Conservation (phyloP, 2,329 filamentous ascomycete species). For the Scedosporium apiospermum region DNA sequence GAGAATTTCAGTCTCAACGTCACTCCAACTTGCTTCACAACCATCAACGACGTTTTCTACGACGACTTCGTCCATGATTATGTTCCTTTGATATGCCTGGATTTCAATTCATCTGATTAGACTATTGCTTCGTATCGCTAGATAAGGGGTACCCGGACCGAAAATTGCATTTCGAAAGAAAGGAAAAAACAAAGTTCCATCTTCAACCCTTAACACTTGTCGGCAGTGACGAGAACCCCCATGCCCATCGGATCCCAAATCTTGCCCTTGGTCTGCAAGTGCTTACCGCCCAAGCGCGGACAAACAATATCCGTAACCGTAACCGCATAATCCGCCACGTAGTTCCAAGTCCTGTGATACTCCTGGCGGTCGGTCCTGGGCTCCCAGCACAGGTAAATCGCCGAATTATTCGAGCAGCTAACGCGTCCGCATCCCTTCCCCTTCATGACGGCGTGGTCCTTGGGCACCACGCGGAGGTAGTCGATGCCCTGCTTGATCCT, state of each 20-base stretch:
- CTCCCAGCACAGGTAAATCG: conserved; percentile 3
- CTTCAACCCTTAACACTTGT: neutral
- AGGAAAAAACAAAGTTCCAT: neutral
- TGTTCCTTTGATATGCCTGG: too few relatives aligned
- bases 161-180: too few relatives aligned
- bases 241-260: neutral
- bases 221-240: neutral
- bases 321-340: neutral
- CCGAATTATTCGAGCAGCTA: neutral
- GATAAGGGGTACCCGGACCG: too few relatives aligned
- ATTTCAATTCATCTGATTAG: too few relatives aligned
- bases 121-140: too few relatives aligned
- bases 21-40: neutral
- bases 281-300: neutral
- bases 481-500: neutral
- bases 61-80: too few relatives aligned
- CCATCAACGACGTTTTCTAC: neutral
- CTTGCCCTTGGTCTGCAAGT: neutral
- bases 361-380: neutral
- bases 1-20: neutral
- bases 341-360: neutral
- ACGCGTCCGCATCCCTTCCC: neutral
- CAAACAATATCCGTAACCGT: neutral
- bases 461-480: neutral
- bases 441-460: neutral